Base-by-base conservation (phyloP, 371 early-diverging fungal species). In the Rhizopus stolonifer region DNA sequence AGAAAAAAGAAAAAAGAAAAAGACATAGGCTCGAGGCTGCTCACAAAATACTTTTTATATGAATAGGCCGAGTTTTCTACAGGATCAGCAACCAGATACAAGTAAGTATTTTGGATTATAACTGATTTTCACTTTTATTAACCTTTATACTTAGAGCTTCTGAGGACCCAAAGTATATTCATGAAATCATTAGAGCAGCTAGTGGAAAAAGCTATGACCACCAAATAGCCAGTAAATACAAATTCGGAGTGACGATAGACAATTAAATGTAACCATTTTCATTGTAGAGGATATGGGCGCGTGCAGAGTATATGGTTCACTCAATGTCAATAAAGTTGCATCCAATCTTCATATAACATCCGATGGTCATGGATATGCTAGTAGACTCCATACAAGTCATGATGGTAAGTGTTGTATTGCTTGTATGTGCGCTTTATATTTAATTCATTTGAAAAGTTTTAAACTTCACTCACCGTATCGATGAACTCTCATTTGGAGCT, bases 391-490 rank as follows among this genome's bases (percentile, higher is more conserved):
- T 33, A 79, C 83, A 4, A 85, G 85, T 18, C 91, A 89, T 72
- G 74, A 81, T 38, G 64, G 91, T 90, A 70, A 46, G 61, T 47
- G 13, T 10, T n/a, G n/a, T 21, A 38, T 26, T 10, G 25, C 23
- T 18, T 5, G 54, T 29, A 21, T 1, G 33, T 42, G 8, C 1
- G 17, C 39, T 31, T 25, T 23, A 22, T 47, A 21, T 19, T 43
- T 40, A 39, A 18, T 21, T 25, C 5, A 43, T 36, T 49, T 26
- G 46, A 18, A 7, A 51, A 90, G 89, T 82, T 32, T 73, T 95
- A 64, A 96, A 96, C 69, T 93, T 96, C 58, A 94, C 96, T 0
- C 97, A 96, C 68, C 83, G 89, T 19, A 89, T 96, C 46, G 92
- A 94, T 65, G 84, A 88, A 61, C 77, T 96, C 24, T 92, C 94